phyloP scores from a whole-genome alignment of 2,329 filamentous ascomycete species.

The Pyrenochaeta sp. region DNA sequence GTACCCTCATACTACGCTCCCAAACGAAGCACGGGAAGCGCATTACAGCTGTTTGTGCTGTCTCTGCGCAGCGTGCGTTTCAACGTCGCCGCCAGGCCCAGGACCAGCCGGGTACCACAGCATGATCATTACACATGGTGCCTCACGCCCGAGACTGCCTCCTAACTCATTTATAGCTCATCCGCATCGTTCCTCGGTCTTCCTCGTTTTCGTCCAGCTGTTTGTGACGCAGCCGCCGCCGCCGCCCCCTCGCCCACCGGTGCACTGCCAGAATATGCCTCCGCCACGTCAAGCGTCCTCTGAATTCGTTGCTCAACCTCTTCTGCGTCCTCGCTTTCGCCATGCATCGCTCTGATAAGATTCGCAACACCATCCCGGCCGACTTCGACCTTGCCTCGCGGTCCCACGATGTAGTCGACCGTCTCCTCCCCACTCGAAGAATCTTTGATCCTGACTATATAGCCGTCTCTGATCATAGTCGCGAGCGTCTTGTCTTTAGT shows the following conservation, averaged over 20 bases:
- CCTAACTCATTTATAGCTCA: background rate
- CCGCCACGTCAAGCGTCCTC: slow-evolving; percentile 43
- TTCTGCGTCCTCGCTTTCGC: slow-evolving; percentile 42
- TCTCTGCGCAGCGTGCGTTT: background rate
- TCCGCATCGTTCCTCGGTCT: slow-evolving; percentile 20
- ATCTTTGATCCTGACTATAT: slow-evolving; percentile 79
- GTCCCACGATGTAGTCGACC: slow-evolving; percentile 84
- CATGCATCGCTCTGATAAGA: slow-evolving; percentile 61
- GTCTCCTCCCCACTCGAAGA: slow-evolving; percentile 74
- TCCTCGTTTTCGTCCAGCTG: slow-evolving; percentile 26
- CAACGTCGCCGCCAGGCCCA: background rate
- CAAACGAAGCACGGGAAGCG: no score
- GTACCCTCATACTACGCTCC: no score
- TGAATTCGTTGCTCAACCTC: slow-evolving; percentile 45
- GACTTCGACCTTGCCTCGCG: slow-evolving; percentile 85
- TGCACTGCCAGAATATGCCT: slow-evolving; percentile 19
- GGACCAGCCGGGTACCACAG: background rate
- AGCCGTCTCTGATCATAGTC: slow-evolving; percentile 81
- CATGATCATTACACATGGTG: background rate
- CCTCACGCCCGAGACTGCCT: background rate
- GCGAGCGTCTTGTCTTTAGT: slow-evolving; percentile 79
- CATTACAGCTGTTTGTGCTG: background rate
- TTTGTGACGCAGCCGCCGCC: slow-evolving; percentile 11
- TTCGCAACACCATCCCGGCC: slow-evolving; percentile 77
- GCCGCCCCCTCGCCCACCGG: slow-evolving; percentile 8